Evolutionary conservation across 176 grass and related monocot species (phyloP).

Genomic region (Triticum turgidum): DNA sequence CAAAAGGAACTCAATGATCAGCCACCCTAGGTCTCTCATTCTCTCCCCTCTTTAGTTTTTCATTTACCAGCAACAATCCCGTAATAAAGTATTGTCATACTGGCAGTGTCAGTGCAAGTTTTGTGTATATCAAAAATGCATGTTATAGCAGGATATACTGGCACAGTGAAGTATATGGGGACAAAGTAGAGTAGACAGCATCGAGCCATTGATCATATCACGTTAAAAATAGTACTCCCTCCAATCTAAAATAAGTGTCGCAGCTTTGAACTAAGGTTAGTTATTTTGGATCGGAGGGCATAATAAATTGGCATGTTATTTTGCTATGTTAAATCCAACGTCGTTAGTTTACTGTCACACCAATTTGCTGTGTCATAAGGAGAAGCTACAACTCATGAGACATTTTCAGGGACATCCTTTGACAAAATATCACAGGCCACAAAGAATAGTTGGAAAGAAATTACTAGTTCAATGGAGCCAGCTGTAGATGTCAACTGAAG

Average conservation of each 20-base stretch:
- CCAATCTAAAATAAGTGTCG: no score
- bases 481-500: not conserved
- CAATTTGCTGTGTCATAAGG: not conserved
- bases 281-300: no score
- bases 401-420: slow-evolving; percentile 15
- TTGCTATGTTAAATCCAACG: not conserved
- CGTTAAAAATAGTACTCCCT: not conserved
- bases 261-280: no score
- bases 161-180: slow-evolving; percentile 5
- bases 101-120: not conserved
- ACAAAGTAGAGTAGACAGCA: not conserved
- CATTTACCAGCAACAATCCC: slow-evolving; percentile 3
- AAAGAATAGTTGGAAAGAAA: not conserved
- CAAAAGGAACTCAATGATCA: slow-evolving; percentile 15
- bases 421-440: slow-evolving; percentile 5
- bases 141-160: slow-evolving; percentile 2
- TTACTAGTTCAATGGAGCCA: slow-evolving; percentile 1
- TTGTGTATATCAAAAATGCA: not conserved
- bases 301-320: not conserved
- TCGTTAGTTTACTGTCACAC: not conserved
- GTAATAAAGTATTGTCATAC: not conserved
- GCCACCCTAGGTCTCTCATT: not conserved
- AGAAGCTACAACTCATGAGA: not conserved
- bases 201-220: slow-evolving; percentile 1
- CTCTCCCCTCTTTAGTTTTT: not conserved